These are phyloP conservation scores for Xerocomus amazonicus DNA, from an alignment of 1,284 basidiomycete genomes.

Conservation along the genomic window DNA sequence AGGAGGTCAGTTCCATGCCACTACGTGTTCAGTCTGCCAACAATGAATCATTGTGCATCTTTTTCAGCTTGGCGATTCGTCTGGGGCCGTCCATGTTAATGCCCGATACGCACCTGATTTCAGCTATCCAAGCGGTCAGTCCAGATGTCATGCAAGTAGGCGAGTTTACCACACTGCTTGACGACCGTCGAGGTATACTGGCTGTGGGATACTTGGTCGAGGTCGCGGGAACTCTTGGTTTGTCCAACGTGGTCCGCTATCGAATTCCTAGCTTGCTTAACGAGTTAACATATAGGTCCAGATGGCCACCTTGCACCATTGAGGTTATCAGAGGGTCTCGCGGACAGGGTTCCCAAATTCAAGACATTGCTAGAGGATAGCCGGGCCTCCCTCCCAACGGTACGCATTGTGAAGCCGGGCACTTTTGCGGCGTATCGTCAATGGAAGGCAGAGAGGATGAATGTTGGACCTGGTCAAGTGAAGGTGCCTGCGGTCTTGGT, in stretches of 20 bases:
- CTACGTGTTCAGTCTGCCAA: too few relatives aligned
- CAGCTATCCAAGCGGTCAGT: background rate
- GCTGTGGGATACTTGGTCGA: background rate
- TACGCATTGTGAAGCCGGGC: conserved; percentile 4
- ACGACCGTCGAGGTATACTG: background rate
- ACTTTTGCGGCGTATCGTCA: conserved; percentile 12
- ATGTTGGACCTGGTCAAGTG: conserved; percentile 7
- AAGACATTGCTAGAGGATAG: too few relatives aligned
- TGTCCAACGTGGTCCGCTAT: background rate
- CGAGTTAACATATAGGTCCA: background rate
- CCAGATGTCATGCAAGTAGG: background rate
- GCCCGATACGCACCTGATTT: background rate
- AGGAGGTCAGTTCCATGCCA: background rate
- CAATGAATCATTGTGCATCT: too few relatives aligned
- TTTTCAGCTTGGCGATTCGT: too few relatives aligned
- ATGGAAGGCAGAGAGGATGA: conserved; percentile 5
- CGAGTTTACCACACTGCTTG: background rate
- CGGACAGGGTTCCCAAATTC: background rate
- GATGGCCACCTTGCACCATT: background rate
- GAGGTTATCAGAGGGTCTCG: background rate
- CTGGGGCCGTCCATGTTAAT: background rate
- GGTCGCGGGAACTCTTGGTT: background rate
- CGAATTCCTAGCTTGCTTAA: background rate
- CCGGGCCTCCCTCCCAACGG: background rate
- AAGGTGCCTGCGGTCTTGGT: conserved; percentile 11